Percentiles rank a stretch among this genome's conserved stretches.
phyloP scores from a whole-genome alignment of 2,329 filamentous ascomycete species.

The Cercospora sp. region DNA sequence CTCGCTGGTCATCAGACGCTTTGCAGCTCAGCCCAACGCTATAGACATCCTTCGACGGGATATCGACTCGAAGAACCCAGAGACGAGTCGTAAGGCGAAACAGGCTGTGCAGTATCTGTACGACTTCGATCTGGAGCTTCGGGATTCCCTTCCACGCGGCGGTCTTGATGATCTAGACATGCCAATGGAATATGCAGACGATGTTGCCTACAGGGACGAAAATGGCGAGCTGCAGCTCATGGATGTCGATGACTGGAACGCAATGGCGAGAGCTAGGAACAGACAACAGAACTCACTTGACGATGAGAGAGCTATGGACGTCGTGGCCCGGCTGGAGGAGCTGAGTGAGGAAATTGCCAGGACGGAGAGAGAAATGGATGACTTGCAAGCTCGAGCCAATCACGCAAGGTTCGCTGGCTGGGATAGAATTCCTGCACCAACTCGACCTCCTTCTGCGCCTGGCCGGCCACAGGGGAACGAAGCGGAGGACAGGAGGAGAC shows the following conservation, averaged over 20 bases:
- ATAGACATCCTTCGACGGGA: conserved; percentile 24
- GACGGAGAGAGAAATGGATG: conserved; percentile 36
- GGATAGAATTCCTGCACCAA: conserved; percentile 19
- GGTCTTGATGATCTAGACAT: background rate
- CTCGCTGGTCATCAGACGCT: conserved; percentile 32
- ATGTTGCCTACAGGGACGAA: conserved; percentile 1
- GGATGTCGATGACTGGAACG: conserved; percentile 16
- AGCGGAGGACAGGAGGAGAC: conserved; percentile 67
- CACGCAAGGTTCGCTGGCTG: conserved; percentile 23
- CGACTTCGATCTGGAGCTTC: conserved; percentile 30
- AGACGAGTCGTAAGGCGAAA: conserved; percentile 18
- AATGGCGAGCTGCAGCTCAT: conserved; percentile 12
- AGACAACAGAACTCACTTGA: conserved; percentile 8
- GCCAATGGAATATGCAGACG: background rate
- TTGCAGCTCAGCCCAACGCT: conserved; percentile 18
- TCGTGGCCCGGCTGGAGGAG: conserved; percentile 20
- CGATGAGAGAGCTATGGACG: conserved; percentile 8
- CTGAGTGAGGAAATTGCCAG: conserved; percentile 21
- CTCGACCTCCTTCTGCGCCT: background rate
- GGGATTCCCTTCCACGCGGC: conserved; percentile 13
- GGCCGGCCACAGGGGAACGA: conserved; percentile 43
- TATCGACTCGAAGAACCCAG: conserved; percentile 17
- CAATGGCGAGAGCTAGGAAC: conserved; percentile 7
- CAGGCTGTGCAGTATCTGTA: conserved; percentile 27
- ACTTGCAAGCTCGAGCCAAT: conserved; percentile 62